Evolutionary conservation across 805 yeast genomes (phyloP), one percentile per base, ranked within the genome.

Genomic region (Ogataea methanolica): DNA sequence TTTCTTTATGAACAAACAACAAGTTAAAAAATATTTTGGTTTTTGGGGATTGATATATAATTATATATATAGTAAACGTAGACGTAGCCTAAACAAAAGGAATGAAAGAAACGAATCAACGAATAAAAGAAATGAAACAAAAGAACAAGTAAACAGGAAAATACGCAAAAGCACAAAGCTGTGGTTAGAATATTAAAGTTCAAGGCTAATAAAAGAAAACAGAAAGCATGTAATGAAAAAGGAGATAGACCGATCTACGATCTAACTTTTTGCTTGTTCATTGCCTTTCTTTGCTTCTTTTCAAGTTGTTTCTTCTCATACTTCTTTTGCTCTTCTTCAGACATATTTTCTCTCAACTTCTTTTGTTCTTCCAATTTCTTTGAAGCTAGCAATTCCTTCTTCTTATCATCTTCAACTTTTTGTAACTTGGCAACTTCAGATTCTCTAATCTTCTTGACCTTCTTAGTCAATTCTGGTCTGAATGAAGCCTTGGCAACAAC

Each of bases 251-350:
- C 31, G 2, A 26, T 26, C 31, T 26, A 26, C 9, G 31, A 39
- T 55, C 69, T 71, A 54, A 70, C 69, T 60, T 75, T 81, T 68
- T 84, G 83, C 68, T 79, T 82, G 68, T 76, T 82, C 69, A 72
- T 76, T 63, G 71, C 70, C 69, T 88, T 87, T 72, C 89, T 82
- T 63, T 83, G 88, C 67, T 82, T 88, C 73, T 84, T 88, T 57
- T 88, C 96, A 55, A 74, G 73, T 66, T 85, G 88, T 71, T 85
- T 88, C 71, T 80, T 82, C 54, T 86, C 92, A 39, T 78, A 66
- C 70, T 85, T 88, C 55, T 82, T 82, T 70, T 86, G 94, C 63
- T 85, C 94, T 59, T 83, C 89, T 51, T 88, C 84, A 41, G 84
- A 74, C 61, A 86, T 69, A 54, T 74, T 75, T 54, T 85, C 85